These are phyloP conservation scores for Yarrowia keelungensis DNA, from an alignment of 805 yeast species.

Conservation along the genomic window DNA sequence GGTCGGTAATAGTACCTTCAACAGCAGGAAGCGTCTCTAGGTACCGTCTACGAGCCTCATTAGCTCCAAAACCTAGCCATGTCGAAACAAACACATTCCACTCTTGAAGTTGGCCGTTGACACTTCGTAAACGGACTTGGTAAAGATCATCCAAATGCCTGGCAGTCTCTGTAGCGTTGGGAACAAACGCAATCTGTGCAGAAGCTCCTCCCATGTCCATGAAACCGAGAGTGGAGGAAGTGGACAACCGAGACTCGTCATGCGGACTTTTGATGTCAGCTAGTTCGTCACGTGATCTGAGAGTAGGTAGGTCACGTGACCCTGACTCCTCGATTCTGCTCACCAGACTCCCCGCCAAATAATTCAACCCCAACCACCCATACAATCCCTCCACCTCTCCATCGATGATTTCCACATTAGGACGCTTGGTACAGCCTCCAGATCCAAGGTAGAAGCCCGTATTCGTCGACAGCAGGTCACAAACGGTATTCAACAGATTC, in stretches of 20 bases:
- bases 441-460: constrained; percentile 62
- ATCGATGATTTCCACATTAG: constrained; percentile 84
- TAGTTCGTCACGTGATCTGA: constrained; percentile 43
- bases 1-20: constrained; percentile 60
- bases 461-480: constrained; percentile 60
- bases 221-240: constrained; percentile 70
- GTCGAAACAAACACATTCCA: constrained; percentile 94
- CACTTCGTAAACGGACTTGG: constrained; percentile 71
- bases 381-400: constrained; percentile 94
- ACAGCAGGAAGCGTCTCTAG: constrained; percentile 48
- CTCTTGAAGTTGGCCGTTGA: constrained; percentile 47
- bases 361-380: constrained; percentile 94
- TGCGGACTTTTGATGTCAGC: constrained; percentile 45
- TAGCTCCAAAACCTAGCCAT: constrained; percentile 98
- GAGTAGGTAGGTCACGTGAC: constrained; percentile 12
- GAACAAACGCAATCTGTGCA: constrained; percentile 93
- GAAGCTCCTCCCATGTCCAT: constrained; percentile 99
- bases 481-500: constrained; percentile 64
- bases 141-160: constrained; percentile 78
- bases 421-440: constrained; percentile 55
- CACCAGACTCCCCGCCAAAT: constrained; percentile 69
- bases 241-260: constrained; percentile 1
- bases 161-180: constrained; percentile 63
- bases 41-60: constrained; percentile 83
- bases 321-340: not conserved